Conservation (phyloP, 768 basidiomycete species). For the Xanthoconium purpureum region DNA sequence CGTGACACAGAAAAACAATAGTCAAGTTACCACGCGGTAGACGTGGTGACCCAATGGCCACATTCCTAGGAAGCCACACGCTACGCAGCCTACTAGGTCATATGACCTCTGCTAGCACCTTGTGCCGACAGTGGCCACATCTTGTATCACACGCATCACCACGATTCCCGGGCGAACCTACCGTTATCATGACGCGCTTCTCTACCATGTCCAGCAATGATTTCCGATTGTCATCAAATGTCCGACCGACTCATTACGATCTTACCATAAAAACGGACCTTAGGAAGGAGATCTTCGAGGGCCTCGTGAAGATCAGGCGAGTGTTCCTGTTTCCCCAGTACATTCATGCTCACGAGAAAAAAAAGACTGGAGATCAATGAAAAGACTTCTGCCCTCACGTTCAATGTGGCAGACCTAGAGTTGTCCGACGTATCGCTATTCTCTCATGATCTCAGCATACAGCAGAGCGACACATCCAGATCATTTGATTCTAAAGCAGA, state of each 20-base stretch:
- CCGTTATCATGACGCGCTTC: slow-evolving; percentile 5
- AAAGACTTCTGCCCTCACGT: slow-evolving; percentile 57
- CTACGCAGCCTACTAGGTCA: slow-evolving; percentile 4
- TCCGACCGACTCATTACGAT: slow-evolving; percentile 76
- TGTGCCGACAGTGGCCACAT: background rate
- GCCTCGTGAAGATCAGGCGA: slow-evolving; percentile 69
- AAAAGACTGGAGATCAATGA: slow-evolving; percentile 59
- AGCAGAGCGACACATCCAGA: slow-evolving; percentile 44
- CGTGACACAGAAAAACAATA: background rate
- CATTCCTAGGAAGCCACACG: slow-evolving; percentile 2
- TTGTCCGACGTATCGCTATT: slow-evolving; percentile 56
- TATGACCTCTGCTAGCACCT: background rate
- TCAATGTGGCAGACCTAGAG: slow-evolving; percentile 63
- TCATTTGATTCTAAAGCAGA: slow-evolving; percentile 60
- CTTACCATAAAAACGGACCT: slow-evolving; percentile 81
- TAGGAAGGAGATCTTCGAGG: slow-evolving; percentile 68
- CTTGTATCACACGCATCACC: background rate
- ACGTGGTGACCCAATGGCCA: slow-evolving; percentile 10
- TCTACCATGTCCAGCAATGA: slow-evolving; percentile 12
- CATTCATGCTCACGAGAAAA: background rate
- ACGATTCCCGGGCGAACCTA: background rate
- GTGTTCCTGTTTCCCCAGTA: slow-evolving; percentile 18
- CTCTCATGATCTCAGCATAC: slow-evolving; percentile 50
- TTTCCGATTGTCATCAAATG: slow-evolving; percentile 60
- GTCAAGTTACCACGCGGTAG: background rate